A percentile compares a stretch with the other conserved stretches of the same genome.
Conservation (phyloP, 1,284 basidiomycete species). For the Naganishia sp. region DNA sequence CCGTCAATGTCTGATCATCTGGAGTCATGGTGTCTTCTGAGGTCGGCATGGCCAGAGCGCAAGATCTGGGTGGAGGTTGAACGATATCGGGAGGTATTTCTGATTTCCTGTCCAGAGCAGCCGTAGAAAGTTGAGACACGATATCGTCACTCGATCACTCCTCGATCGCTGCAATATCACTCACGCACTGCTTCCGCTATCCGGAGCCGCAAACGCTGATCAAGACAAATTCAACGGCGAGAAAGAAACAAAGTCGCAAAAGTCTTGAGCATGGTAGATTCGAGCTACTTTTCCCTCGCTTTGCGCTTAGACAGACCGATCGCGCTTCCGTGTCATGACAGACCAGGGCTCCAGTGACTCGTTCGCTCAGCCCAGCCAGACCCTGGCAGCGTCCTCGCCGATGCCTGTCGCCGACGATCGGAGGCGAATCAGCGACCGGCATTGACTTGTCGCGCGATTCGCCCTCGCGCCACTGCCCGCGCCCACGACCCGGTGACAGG, state of each 20-base stretch:
- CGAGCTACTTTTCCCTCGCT: background rate
- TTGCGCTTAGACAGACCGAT: background rate
- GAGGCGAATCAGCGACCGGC: conserved; percentile 26
- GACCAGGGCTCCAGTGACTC: background rate
- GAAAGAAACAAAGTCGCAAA: background rate
- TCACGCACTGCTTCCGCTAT: conserved; percentile 4
- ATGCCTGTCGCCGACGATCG: conserved; percentile 23
- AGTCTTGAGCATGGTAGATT: background rate
- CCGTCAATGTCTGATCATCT: conserved; percentile 6
- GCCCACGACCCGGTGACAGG: background rate
- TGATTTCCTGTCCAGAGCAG: background rate
- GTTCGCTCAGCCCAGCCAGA: background rate
- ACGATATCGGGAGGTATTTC: background rate
- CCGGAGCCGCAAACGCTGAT: background rate
- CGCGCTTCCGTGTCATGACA: background rate
- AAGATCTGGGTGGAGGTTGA: background rate
- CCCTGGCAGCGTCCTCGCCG: conserved; percentile 2
- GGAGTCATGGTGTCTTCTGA: background rate
- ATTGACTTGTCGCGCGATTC: conserved; percentile 20
- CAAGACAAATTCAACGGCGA: too few species aligned
- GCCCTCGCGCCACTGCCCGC: background rate
- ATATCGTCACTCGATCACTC: conserved; percentile 8
- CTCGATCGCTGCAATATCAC: conserved; percentile 1
- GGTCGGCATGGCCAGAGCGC: background rate
- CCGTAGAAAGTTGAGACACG: background rate